Conservation (phyloP, 495 filamentous ascomycete species). For the Letharia lupina region DNA sequence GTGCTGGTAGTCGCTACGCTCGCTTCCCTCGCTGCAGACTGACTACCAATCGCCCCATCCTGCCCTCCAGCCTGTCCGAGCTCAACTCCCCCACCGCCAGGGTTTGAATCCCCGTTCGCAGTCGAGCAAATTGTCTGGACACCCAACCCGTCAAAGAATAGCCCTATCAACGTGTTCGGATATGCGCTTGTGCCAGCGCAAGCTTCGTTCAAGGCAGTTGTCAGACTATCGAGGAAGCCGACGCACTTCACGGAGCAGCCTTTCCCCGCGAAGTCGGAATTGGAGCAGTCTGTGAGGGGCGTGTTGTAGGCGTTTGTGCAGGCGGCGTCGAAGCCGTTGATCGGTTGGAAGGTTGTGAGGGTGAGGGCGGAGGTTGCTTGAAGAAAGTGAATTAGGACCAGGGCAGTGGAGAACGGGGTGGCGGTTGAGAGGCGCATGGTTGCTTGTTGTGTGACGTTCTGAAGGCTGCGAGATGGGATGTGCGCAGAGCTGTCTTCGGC, state of each 20-base stretch:
- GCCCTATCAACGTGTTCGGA: slow-evolving; percentile 27
- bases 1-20: slow-evolving; percentile 2
- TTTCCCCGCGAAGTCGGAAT: slow-evolving; percentile 27
- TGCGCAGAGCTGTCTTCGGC: neutral
- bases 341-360: slow-evolving; percentile 23
- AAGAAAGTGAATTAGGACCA: neutral
- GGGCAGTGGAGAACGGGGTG: neutral
- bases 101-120: neutral
- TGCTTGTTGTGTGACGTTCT: neutral
- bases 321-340: slow-evolving; percentile 22
- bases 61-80: neutral
- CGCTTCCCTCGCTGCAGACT: neutral
- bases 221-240: slow-evolving; percentile 26
- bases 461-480: neutral
- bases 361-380: slow-evolving; percentile 13
- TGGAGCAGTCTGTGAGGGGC: slow-evolving; percentile 27
- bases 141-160: slow-evolving; percentile 23
- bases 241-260: slow-evolving; percentile 30
- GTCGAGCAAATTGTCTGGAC: slow-evolving; percentile 26
- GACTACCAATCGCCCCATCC: neutral
- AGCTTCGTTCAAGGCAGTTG: slow-evolving; percentile 18
- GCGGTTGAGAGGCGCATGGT: slow-evolving; percentile 8
- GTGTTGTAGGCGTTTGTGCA: slow-evolving; percentile 27
- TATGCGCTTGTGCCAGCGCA: slow-evolving; percentile 27
- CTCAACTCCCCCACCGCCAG: neutral